Conservation (phyloP, 192 early-diverging fungal species). For the Mortierella antarctica region DNA sequence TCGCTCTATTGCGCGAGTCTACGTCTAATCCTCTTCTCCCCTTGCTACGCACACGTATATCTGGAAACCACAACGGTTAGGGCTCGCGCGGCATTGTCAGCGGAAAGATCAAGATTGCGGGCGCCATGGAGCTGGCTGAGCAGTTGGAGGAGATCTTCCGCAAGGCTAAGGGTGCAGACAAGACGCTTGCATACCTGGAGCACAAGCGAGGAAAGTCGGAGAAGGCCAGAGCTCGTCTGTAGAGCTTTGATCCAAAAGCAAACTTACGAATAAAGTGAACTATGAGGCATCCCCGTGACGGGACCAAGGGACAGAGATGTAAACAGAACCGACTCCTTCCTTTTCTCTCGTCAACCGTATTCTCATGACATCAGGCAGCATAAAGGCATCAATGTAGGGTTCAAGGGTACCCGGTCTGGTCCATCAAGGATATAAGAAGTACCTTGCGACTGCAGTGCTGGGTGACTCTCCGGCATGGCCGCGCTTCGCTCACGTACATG, state of each 20-base stretch:
- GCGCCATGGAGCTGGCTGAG: conserved; percentile 50
- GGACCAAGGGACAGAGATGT: too few relatives aligned
- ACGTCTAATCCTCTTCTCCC: not conserved
- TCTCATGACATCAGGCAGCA: too few relatives aligned
- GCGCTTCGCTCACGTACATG: not conserved
- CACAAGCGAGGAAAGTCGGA: conserved; percentile 47
- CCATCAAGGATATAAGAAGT: too few relatives aligned
- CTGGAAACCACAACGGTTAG: not conserved
- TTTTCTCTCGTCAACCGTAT: too few relatives aligned
- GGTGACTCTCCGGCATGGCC: not conserved
- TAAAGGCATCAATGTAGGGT: too few relatives aligned
- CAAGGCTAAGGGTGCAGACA: conserved; percentile 50
- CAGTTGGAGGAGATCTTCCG: conserved; percentile 45
- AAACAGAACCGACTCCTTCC: too few relatives aligned
- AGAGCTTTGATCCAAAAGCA: not conserved
- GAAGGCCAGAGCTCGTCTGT: conserved; percentile 42
- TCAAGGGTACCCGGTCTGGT: too few relatives aligned
- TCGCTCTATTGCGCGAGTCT: not conserved
- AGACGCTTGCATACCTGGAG: conserved; percentile 49
- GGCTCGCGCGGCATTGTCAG: conserved; percentile 52
- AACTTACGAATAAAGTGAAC: not conserved
- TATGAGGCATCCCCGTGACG: not conserved
- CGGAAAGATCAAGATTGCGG: conserved; percentile 55
- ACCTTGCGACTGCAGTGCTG: too few relatives aligned
- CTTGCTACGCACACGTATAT: not conserved